These are phyloP conservation scores for Arthrobotrys pseudoclavata DNA, from an alignment of 2,329 filamentous ascomycete species.

Conservation along the genomic window DNA sequence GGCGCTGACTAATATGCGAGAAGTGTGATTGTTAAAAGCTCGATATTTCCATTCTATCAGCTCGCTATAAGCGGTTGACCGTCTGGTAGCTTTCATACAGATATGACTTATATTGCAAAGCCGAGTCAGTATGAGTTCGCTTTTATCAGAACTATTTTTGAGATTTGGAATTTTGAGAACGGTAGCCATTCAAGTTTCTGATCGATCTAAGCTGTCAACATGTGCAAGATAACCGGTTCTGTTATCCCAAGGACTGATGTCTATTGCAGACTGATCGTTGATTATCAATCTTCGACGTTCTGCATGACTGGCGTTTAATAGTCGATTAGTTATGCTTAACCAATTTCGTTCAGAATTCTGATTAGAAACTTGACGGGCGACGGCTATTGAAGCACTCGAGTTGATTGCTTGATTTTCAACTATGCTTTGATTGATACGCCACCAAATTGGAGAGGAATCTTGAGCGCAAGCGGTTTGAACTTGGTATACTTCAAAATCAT, in stretches of 20 bases:
- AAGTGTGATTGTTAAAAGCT: conserved; percentile 29
- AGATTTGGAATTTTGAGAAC: conserved; percentile 4
- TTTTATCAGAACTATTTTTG: not conserved
- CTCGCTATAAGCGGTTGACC: not conserved
- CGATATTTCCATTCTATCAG: conserved; percentile 9
- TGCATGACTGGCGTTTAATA: not conserved
- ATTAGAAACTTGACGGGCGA: too few relatives aligned
- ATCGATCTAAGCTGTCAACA: not conserved
- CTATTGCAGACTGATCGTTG: not conserved
- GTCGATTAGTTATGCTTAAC: not conserved
- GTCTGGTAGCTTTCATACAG: conserved; percentile 7
- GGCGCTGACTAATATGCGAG: conserved; percentile 7
- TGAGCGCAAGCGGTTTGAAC: conserved; percentile 14
- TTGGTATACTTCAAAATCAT: conserved; percentile 14
- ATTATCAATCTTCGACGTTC: not conserved
- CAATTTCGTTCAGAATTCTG: not conserved
- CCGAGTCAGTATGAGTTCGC: not conserved
- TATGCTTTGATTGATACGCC: not conserved
- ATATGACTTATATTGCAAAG: conserved; percentile 15
- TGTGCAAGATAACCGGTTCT: conserved; percentile 4
- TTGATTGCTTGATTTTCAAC: not conserved
- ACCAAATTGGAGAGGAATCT: conserved; percentile 10
- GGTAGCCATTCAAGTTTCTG: too few relatives aligned
- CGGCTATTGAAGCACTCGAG: too few relatives aligned
- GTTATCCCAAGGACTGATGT: not conserved